Percentiles rank a stretch among this genome's conserved stretches.
These are phyloP conservation scores for Penicillium cosmopolitanum DNA, from an alignment of 495 filamentous ascomycete genomes.

Conservation along the genomic window DNA sequence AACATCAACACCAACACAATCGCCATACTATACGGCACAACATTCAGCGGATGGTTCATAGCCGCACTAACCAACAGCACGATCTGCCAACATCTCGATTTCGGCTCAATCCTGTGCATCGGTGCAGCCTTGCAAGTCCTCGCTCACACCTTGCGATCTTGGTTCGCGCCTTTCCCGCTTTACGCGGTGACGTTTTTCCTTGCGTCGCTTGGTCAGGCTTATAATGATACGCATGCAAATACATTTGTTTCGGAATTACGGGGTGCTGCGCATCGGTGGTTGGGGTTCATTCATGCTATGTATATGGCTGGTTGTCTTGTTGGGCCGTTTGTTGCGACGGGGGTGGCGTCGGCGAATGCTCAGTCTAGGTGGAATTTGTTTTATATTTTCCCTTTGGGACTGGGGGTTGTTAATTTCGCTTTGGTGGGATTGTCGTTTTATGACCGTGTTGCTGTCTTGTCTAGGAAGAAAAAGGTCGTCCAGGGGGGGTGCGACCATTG, in stretches of 20 bases:
- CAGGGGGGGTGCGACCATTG: neutral
- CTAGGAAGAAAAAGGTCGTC: neutral
- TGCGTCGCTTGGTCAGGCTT: constrained; percentile 38
- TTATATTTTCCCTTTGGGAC: constrained; percentile 29
- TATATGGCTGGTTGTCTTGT: constrained; percentile 41
- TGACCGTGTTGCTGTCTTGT: constrained; percentile 21
- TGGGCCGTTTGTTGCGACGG: constrained; percentile 34
- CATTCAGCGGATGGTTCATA: constrained; percentile 36
- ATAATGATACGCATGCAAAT: constrained; percentile 41
- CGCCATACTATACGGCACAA: constrained; percentile 27
- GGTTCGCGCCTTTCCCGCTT: constrained; percentile 34
- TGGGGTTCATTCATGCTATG: constrained; percentile 43
- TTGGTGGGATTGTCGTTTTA: constrained; percentile 28
- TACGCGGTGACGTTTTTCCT: constrained; percentile 37
- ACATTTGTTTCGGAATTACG: constrained; percentile 31
- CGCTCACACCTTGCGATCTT: constrained; percentile 31
- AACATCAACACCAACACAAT: constrained; percentile 47
- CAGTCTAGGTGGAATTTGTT: constrained; percentile 32
- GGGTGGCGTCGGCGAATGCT: constrained; percentile 28
- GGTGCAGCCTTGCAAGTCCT: constrained; percentile 33
- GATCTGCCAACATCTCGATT: constrained; percentile 30
- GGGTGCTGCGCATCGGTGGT: constrained; percentile 33
- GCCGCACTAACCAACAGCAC: constrained; percentile 36
- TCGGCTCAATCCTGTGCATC: constrained; percentile 30
- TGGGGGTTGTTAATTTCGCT: constrained; percentile 29